Evolutionary conservation across 2,329 filamentous ascomycete species (phyloP).

Genomic region (Neurospora sp.): DNA sequence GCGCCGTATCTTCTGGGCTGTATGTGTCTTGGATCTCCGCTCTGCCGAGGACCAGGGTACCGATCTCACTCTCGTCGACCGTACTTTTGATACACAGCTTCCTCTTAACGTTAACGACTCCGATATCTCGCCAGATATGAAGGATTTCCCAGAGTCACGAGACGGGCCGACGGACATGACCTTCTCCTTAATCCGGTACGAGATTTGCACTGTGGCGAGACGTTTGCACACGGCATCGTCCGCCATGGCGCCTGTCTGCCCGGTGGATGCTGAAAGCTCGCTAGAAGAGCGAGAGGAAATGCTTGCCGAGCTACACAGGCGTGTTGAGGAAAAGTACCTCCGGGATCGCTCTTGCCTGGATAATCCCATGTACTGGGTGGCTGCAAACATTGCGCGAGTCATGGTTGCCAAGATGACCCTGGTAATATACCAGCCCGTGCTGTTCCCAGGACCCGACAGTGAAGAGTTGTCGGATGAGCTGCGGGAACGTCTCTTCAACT

Average conservation of each 20-base stretch:
- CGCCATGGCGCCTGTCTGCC: conserved; percentile 21
- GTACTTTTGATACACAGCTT: conserved; percentile 40
- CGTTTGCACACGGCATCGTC: conserved; percentile 28
- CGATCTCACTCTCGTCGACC: conserved; percentile 34
- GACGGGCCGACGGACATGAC: conserved; percentile 44
- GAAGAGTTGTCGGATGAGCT: conserved; percentile 24
- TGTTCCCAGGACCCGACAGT: conserved; percentile 29
- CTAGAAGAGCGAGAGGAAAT: conserved; percentile 33
- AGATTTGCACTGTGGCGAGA: conserved; percentile 31
- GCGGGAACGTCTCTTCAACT: conserved; percentile 30
- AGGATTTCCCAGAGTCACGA: conserved; percentile 34
- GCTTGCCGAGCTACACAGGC: conserved; percentile 22
- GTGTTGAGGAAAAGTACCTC: conserved; percentile 44
- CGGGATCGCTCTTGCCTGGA: conserved; percentile 35
- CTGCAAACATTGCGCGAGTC: conserved; percentile 36
- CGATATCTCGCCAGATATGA: conserved; percentile 39
- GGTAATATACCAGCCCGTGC: conserved; percentile 40
- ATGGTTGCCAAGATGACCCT: conserved; percentile 45
- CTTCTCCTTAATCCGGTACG: conserved; percentile 32
- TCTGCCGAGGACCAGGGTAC: conserved; percentile 50
- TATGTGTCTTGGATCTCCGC: conserved; percentile 49
- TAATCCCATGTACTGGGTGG: conserved; percentile 40
- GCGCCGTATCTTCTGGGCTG: conserved; percentile 51
- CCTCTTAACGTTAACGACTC: conserved; percentile 49
- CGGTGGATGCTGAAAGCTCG: conserved; percentile 22